These are phyloP conservation scores for Hirsutella thompsonii DNA, from an alignment of 2,329 filamentous ascomycete species.

Conservation along the genomic window DNA sequence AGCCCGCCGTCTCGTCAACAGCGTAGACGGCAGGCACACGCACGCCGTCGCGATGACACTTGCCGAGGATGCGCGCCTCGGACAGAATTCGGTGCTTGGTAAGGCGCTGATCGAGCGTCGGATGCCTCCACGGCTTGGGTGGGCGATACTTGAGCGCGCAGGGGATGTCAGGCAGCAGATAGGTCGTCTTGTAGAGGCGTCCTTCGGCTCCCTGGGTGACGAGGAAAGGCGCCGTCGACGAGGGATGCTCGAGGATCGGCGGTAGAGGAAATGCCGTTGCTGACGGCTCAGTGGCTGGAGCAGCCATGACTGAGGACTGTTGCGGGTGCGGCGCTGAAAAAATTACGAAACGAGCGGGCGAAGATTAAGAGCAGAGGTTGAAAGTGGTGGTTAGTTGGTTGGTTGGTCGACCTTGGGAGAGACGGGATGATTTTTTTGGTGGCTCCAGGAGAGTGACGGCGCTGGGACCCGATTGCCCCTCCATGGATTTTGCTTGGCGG, in stretches of 20 bases:
- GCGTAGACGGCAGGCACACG: constrained; percentile 72
- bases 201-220: constrained; percentile 93
- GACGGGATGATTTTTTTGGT: too few species aligned
- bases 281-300: constrained; percentile 1
- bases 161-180: constrained; percentile 53
- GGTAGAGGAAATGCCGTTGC: constrained; percentile 40
- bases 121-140: constrained; percentile 83
- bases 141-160: constrained; percentile 87
- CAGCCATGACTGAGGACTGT: constrained; percentile 1
- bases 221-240: constrained; percentile 48
- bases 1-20: constrained; percentile 49
- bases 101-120: constrained; percentile 73
- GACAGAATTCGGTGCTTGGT: constrained; percentile 79
- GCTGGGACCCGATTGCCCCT: too few species aligned
- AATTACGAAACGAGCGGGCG: background rate
- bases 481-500: too few species aligned
- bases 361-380: background rate
- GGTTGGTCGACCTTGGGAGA: too few species aligned
- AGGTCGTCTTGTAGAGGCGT: constrained; percentile 78
- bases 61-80: constrained; percentile 74
- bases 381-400: too few species aligned
- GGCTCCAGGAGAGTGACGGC: too few species aligned
- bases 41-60: constrained; percentile 67
- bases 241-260: constrained; percentile 48
- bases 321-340: background rate